Percentiles rank a stretch among this genome's conserved stretches.
Evolutionary conservation across 768 basidiomycete species (phyloP).

Genomic region (Mycena albidolilacea): DNA sequence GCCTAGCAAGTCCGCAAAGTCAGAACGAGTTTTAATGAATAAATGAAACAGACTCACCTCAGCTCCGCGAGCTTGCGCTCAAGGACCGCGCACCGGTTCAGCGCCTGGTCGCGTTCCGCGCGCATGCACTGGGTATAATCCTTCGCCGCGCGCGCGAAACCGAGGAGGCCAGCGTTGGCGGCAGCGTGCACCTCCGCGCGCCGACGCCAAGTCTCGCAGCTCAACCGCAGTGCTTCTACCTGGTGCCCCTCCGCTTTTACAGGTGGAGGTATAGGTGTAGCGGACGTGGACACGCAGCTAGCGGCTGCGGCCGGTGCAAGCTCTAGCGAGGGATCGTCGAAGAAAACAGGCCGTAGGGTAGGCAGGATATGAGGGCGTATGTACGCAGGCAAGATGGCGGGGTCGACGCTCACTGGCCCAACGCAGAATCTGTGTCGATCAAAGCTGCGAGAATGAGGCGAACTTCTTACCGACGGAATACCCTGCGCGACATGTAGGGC

Average conservation of each 20-base stretch:
- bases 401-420: slow-evolving; percentile 14
- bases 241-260: background rate
- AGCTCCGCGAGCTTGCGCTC: slow-evolving; percentile 43
- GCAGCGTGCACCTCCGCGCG: slow-evolving; percentile 50
- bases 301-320: background rate
- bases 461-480: slow-evolving; percentile 13
- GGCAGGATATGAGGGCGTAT: slow-evolving; percentile 48
- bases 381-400: slow-evolving; percentile 24
- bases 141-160: slow-evolving; percentile 48
- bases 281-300: slow-evolving; percentile 1
- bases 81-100: slow-evolving; percentile 41
- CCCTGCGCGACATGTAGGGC: slow-evolving; percentile 20
- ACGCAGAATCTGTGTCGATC: background rate
- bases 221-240: slow-evolving; percentile 32
- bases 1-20: background rate
- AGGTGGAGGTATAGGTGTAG: background rate
- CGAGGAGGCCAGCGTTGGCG: slow-evolving; percentile 48
- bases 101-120: slow-evolving; percentile 42
- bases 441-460: background rate
- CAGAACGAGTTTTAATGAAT: background rate
- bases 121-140: slow-evolving; percentile 47
- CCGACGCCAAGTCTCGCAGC: slow-evolving; percentile 50
- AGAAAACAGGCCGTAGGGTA: slow-evolving; percentile 49
- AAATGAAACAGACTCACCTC: slow-evolving; percentile 33
- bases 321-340: slow-evolving; percentile 33